Conservation (phyloP, 2,329 filamentous ascomycete species). For the Lasiodiplodia sp. region DNA sequence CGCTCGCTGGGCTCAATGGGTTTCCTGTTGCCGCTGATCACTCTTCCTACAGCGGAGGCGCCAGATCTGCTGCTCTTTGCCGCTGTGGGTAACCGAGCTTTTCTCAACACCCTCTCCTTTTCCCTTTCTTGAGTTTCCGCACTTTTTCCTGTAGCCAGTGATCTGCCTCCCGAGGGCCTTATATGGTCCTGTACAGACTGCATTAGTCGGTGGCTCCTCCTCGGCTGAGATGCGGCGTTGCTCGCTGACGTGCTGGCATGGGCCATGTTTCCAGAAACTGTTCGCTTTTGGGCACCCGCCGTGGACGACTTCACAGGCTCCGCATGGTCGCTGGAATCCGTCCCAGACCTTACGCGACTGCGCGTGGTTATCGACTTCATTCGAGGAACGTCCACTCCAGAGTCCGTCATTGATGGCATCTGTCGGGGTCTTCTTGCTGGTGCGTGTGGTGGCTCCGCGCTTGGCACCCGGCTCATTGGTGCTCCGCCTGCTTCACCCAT, state of each 20-base stretch:
- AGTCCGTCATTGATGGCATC: conserved; percentile 43
- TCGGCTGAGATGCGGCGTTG: conserved; percentile 51
- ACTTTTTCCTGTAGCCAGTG: conserved; percentile 61
- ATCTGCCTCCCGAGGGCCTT: conserved; percentile 69
- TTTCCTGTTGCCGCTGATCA: conserved; percentile 90
- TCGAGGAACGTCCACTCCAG: conserved; percentile 44
- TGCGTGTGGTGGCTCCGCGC: conserved; percentile 57
- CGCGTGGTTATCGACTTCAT: conserved; percentile 51
- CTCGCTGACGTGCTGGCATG: conserved; percentile 43
- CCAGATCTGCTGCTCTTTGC: conserved; percentile 69
- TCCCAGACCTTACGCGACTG: conserved; percentile 47
- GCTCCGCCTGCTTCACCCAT: conserved; percentile 47
- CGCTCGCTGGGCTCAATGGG: conserved; percentile 68
- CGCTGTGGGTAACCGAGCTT: conserved; percentile 74
- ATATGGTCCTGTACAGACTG: conserved; percentile 66
- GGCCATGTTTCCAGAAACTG: conserved; percentile 81
- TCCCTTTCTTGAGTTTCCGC: conserved; percentile 63
- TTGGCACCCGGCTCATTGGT: conserved; percentile 40
- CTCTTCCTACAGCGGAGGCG: conserved; percentile 78
- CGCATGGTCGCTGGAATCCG: conserved; percentile 48
- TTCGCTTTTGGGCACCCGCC: conserved; percentile 76
- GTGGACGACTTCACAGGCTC: conserved; percentile 44
- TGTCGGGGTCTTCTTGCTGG: conserved; percentile 51
- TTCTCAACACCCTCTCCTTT: conserved; percentile 76
- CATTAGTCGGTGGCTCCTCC: conserved; percentile 54